phyloP scores from a whole-genome alignment of 768 basidiomycete species.

The Saitozyma podzolica region DNA sequence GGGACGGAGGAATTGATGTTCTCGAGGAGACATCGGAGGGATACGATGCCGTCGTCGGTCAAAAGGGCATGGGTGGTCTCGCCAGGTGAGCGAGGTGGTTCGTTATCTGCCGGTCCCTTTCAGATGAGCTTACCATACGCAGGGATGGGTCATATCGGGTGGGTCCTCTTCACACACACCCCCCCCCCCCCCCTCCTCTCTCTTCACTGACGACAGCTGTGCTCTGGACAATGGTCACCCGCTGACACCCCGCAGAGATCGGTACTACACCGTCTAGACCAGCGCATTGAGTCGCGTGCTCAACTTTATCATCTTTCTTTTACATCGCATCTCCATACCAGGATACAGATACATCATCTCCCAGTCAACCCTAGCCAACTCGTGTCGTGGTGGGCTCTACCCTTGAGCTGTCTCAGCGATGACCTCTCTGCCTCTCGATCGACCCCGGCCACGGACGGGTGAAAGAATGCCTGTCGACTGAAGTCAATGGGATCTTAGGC shows the following conservation, averaged over 20 bases:
- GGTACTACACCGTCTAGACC: slow-evolving; percentile 19
- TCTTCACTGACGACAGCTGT: background rate
- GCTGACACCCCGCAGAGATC: slow-evolving; percentile 17
- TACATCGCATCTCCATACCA: too few species aligned
- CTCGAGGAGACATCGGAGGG: slow-evolving; percentile 42
- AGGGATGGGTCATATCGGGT: slow-evolving; percentile 48
- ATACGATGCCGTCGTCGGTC: slow-evolving; percentile 37
- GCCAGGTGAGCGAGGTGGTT: slow-evolving; percentile 34
- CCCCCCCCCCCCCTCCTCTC: background rate
- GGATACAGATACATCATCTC: too few species aligned
- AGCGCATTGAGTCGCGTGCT: too few species aligned
- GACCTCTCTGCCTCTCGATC: too few species aligned
- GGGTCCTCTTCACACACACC: background rate
- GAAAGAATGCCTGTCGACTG: too few species aligned
- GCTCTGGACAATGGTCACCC: background rate
- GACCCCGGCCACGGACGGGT: too few species aligned
- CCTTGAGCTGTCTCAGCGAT: too few species aligned
- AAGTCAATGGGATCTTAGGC: too few species aligned
- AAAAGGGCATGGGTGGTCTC: slow-evolving; percentile 50
- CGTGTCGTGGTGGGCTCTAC: too few species aligned
- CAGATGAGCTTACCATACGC: background rate
- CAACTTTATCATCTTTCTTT: too few species aligned
- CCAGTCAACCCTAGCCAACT: too few species aligned
- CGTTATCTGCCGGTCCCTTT: background rate
- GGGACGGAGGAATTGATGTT: slow-evolving; percentile 36